Evolutionary conservation across 2,329 filamentous ascomycete species (phyloP), one percentile per base, ranked within the genome.

Genomic region (Colletotrichum camelliae): DNA sequence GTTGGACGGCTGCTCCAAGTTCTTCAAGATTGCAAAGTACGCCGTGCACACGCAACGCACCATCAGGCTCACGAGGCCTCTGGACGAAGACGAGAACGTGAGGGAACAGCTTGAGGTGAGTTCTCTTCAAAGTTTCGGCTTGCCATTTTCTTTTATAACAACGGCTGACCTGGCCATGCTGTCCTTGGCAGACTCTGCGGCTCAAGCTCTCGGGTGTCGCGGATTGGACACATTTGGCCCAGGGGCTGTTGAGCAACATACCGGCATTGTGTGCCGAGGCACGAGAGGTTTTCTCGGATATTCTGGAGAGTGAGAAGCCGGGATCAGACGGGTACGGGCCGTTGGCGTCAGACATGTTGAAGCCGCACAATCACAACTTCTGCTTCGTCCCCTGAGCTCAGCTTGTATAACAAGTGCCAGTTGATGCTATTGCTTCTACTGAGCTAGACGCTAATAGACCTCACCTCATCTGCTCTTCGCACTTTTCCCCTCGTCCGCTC

Each of bases 21-120:
- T 75, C n/a, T 61, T 72, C 62, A 75, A 72, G 27, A 61, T 75
- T 35, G 73, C 62, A 29, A 75, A 72, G 43, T 75, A 75, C 39
- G 62, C 35, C 62, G 73, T 75, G 7, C 62, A 75, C 8, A 72
- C 73, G 9, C 73, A 64, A 52, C 39, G 73, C 37, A 57, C 33
- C 1, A 64, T 72, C 31, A 24, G 73, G 24, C n/a, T 64, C 4
- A 39, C 62, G 55, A 62, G 31, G 18, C 57, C 73, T 9, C 18
- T 67, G 8, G 73, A 72, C 10, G 73, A 75, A 29, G 68, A 72
- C 16, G 61, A 67, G 5, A 48, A 67, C 15, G 55, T 75, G n/a
- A 67, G 43, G 12, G 69, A 72, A 9, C 73, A 75, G n/a, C 62
- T 75, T 13, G 73, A 75, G 62, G 73, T 75, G 21, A 67, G 55